Conservation (phyloP, 805 yeast species). For the Ogataea degrootiae region DNA sequence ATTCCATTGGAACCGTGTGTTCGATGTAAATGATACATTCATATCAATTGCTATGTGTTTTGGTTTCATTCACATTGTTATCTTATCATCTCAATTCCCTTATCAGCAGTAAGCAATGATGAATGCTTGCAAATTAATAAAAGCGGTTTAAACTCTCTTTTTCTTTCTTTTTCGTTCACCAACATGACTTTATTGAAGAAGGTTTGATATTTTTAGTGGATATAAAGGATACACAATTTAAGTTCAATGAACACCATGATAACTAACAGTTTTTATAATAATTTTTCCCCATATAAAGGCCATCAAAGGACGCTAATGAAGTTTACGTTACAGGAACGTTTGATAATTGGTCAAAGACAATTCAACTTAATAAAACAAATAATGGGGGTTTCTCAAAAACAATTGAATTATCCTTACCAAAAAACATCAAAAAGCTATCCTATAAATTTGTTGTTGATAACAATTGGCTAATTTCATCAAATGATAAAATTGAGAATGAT, state of each 20-base stretch:
- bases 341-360: slow-evolving; percentile 50
- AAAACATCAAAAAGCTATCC: slow-evolving; percentile 29
- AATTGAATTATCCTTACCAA: slow-evolving; percentile 31
- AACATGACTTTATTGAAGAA: neutral
- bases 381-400: slow-evolving; percentile 38
- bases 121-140: too few species aligned
- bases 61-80: too few species aligned
- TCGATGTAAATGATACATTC: too few species aligned
- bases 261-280: neutral
- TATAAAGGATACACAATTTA: too few species aligned
- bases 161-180: neutral
- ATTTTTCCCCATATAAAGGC: slow-evolving; percentile 21
- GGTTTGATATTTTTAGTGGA: neutral
- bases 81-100: too few species aligned
- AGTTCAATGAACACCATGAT: neutral
- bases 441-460: slow-evolving; percentile 61
- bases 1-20: too few species aligned
- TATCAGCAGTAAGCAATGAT: too few species aligned
- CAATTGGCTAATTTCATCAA: slow-evolving; percentile 42
- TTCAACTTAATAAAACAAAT: slow-evolving; percentile 36
- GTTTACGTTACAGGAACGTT: slow-evolving; percentile 60
- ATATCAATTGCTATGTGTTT: too few species aligned
- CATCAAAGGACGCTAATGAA: slow-evolving; percentile 22
- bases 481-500: slow-evolving; percentile 37
- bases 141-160: too few species aligned